These are phyloP conservation scores for Aspergillus intermedius DNA, from an alignment of 2,329 filamentous ascomycete genomes.

Conservation along the genomic window DNA sequence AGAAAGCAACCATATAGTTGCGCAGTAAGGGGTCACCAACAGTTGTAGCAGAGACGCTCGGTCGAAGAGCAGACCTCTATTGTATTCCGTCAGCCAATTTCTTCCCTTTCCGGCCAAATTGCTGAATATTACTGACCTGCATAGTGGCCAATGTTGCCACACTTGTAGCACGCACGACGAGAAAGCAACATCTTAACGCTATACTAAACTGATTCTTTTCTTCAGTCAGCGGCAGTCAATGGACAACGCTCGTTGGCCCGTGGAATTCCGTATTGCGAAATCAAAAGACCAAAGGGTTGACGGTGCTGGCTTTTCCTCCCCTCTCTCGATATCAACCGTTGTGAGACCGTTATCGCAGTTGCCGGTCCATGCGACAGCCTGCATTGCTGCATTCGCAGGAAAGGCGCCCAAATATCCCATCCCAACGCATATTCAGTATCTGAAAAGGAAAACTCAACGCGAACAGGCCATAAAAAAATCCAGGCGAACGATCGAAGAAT, in stretches of 20 bases:
- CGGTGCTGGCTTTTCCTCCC: not conserved
- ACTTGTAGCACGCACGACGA: slow-evolving; percentile 73
- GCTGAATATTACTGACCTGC: slow-evolving; percentile 36
- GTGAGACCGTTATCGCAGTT: not conserved
- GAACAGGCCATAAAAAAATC: not conserved
- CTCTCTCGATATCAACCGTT: not conserved
- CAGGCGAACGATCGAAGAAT: not conserved
- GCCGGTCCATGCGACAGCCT: not conserved
- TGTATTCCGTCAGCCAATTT: slow-evolving; percentile 40
- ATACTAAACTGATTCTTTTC: slow-evolving; percentile 12
- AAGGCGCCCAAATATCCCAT: not conserved
- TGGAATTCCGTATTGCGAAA: not conserved
- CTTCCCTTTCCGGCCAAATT: slow-evolving; percentile 18
- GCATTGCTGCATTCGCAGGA: not conserved
- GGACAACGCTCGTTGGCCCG: no score
- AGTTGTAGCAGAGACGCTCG: slow-evolving; percentile 99
- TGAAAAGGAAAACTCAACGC: not conserved
- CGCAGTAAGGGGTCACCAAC: slow-evolving; percentile 47
- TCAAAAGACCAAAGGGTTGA: not conserved
- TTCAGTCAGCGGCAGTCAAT: slow-evolving; percentile 6
- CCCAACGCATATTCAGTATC: not conserved
- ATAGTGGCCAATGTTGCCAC: slow-evolving; percentile 70
- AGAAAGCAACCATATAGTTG: slow-evolving; percentile 8
- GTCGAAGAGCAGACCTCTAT: slow-evolving; percentile 94
- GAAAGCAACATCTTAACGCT: slow-evolving; percentile 65